These are phyloP conservation scores for Leucocoprinus leucothites DNA, from an alignment of 768 basidiomycete genomes.

Conservation along the genomic window DNA sequence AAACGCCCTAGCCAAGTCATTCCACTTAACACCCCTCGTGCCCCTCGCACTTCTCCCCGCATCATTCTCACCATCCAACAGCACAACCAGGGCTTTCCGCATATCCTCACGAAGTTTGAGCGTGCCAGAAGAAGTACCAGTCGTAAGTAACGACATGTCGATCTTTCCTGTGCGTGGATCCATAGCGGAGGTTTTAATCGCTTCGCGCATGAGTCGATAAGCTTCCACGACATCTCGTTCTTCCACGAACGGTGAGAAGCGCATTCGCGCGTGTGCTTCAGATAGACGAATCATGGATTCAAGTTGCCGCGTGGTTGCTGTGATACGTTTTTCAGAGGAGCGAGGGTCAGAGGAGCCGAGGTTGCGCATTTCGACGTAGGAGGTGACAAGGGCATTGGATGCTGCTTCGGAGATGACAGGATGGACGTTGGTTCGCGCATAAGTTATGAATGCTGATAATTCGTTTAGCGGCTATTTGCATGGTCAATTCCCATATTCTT, in stretches of 20 bases:
- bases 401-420: constrained; percentile 87
- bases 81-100: constrained; percentile 70
- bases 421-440: constrained; percentile 81
- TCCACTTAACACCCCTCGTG: constrained; percentile 71
- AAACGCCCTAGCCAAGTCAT: constrained; percentile 72
- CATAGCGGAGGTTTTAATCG: constrained; percentile 91
- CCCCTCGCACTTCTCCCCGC: constrained; percentile 56
- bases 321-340: constrained; percentile 88
- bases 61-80: constrained; percentile 50
- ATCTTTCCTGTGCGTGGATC: constrained; percentile 97
- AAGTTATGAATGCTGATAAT: constrained; percentile 92
- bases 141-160: constrained; percentile 93
- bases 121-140: constrained; percentile 87
- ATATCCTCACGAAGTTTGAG: constrained; percentile 87
- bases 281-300: constrained; percentile 96
- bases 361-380: constrained; percentile 93
- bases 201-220: constrained; percentile 92
- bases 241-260: constrained; percentile 85
- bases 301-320: constrained; percentile 95
- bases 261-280: constrained; percentile 95
- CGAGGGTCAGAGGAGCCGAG: constrained; percentile 82
- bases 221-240: constrained; percentile 87
- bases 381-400: constrained; percentile 77
- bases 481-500: background rate
- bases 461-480: constrained; percentile 75